Percentiles rank a stretch among this genome's conserved stretches.
Conservation (phyloP, 2,329 filamentous ascomycete species). For the Botrytis aclada region DNA sequence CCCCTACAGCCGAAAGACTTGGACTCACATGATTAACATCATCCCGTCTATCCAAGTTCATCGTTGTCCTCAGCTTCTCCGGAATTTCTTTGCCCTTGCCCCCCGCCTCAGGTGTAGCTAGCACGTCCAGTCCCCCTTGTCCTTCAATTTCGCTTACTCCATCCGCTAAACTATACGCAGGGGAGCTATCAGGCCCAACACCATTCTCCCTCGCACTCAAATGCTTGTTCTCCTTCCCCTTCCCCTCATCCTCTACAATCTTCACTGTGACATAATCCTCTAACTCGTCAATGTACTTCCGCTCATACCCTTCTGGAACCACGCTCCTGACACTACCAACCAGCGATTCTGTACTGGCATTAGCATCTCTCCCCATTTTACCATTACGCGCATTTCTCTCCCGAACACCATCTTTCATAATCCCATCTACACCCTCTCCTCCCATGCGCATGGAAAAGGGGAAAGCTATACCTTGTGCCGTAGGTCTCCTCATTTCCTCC, state of each 20-base stretch:
- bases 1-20: conserved; percentile 1
- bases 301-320: neutral
- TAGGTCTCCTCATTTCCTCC: conserved; percentile 7
- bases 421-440: neutral
- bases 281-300: neutral
- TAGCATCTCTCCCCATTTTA: neutral
- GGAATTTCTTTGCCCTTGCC: neutral
- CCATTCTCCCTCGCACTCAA: too few species aligned
- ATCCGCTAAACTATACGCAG: neutral
- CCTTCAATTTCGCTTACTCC: neutral
- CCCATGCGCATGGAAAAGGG: conserved; percentile 8
- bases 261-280: neutral
- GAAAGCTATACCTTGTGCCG: conserved; percentile 3
- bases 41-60: neutral
- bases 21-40: neutral
- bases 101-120: neutral
- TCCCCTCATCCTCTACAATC: neutral
- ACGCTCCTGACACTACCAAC: neutral
- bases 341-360: conserved; percentile 1
- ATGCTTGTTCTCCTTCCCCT: neutral
- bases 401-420: conserved; percentile 5
- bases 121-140: neutral
- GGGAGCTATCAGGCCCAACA: neutral
- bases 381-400: conserved; percentile 1
- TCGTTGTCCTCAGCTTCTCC: too few species aligned